These are phyloP conservation scores for Cylindrotheca fusiformis DNA, from an alignment of 108 stramenopile genomes.

Conservation along the genomic window DNA sequence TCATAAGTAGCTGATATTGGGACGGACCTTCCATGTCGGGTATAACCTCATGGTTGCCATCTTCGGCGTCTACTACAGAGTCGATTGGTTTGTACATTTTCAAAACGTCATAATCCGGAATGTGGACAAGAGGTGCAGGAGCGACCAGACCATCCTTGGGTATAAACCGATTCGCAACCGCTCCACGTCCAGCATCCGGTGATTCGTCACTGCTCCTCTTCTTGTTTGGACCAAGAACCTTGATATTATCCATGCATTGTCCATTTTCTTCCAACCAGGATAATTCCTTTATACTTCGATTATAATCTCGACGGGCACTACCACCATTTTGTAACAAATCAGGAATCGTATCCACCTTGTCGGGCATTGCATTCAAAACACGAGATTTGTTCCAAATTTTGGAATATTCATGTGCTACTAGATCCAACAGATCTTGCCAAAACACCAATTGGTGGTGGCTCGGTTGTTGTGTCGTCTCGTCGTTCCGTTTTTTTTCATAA, in stretches of 20 bases:
- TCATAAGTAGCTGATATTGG: slow-evolving; percentile 32
- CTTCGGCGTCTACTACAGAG: not conserved
- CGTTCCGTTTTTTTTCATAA: too few relatives aligned
- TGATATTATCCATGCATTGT: slow-evolving; percentile 70
- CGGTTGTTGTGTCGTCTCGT: not conserved
- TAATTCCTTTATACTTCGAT: slow-evolving; percentile 28
- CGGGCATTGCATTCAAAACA: slow-evolving; percentile 36
- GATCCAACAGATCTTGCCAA: slow-evolving; percentile 19
- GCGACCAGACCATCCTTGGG: slow-evolving; percentile 64
- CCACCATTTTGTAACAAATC: slow-evolving; percentile 24
- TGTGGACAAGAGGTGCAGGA: slow-evolving; percentile 69
- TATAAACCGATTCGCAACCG: slow-evolving; percentile 78
- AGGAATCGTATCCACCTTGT: slow-evolving; percentile 2
- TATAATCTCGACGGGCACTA: slow-evolving; percentile 15
- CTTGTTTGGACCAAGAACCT: not conserved
- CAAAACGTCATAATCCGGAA: slow-evolving; percentile 36
- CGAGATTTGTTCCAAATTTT: slow-evolving; percentile 17
- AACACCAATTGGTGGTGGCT: not conserved
- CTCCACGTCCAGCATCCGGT: slow-evolving; percentile 71
- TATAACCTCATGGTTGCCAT: slow-evolving; percentile 2
- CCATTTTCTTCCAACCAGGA: slow-evolving; percentile 66
- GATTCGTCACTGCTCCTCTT: slow-evolving; percentile 51
- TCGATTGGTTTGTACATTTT: slow-evolving; percentile 6
- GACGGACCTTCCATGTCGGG: slow-evolving; percentile 20
- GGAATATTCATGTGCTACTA: slow-evolving; percentile 4